phyloP scores from a whole-genome alignment of 2,329 filamentous ascomycete species.

The Aspergillus viridinutans region DNA sequence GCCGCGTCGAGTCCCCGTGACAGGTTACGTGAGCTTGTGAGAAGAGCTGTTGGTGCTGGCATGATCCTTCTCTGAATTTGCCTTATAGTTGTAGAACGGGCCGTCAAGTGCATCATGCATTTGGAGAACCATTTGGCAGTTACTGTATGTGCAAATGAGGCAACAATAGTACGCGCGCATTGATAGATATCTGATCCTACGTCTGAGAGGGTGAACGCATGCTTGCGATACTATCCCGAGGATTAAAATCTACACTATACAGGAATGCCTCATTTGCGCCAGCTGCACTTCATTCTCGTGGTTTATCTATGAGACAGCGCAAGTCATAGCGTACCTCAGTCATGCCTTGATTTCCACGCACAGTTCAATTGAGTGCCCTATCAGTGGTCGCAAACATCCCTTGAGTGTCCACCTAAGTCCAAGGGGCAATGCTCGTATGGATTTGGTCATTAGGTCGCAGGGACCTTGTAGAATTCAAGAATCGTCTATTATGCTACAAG shows the following conservation, averaged over 20 bases:
- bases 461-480: constrained; percentile 19
- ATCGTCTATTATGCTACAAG: constrained; percentile 26
- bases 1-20: background rate
- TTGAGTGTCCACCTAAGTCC: background rate
- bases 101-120: background rate
- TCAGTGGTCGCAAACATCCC: background rate
- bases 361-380: background rate
- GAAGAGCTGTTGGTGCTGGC: background rate
- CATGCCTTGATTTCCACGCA: background rate
- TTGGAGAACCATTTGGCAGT: background rate
- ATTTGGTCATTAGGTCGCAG: constrained; percentile 3
- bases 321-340: background rate
- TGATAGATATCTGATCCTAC: background rate
- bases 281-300: background rate
- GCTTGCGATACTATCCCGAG: background rate
- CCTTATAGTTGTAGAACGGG: background rate
- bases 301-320: background rate
- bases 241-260: background rate
- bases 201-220: background rate
- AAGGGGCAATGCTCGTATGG: background rate
- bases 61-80: background rate
- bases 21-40: background rate
- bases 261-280: background rate
- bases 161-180: background rate
- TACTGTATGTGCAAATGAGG: background rate